Evolutionary conservation across 2,329 filamentous ascomycete species (phyloP).

Genomic region (Cephalotrichum gorgonifer): DNA sequence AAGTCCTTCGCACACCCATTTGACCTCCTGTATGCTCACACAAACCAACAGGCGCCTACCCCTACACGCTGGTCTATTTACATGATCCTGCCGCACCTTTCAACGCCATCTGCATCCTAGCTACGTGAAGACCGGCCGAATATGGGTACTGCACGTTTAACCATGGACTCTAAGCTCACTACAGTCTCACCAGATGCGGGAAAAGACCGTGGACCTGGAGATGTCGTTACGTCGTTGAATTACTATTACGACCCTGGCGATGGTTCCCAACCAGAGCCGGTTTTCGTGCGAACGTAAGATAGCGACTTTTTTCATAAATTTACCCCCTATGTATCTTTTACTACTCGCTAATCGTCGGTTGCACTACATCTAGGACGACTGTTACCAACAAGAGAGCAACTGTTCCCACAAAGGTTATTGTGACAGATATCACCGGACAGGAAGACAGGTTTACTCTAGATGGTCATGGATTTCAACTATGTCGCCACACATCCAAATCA

Average conservation of each 20-base stretch:
- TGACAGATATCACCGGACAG: constrained; percentile 26
- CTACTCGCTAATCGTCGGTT: not conserved
- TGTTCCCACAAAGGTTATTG: constrained; percentile 7
- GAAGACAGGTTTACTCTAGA: constrained; percentile 29
- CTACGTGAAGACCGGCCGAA: too few relatives aligned
- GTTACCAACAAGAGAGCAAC: constrained; percentile 3
- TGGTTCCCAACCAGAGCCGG: constrained; percentile 25
- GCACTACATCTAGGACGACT: not conserved
- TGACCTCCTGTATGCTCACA: too few relatives aligned
- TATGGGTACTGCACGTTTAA: too few relatives aligned
- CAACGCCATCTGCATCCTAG: too few relatives aligned
- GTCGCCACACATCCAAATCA: constrained; percentile 15
- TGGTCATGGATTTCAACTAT: constrained; percentile 28
- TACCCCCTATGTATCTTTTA: not conserved
- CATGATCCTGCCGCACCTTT: too few relatives aligned
- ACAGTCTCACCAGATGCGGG: not conserved
- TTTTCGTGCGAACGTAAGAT: constrained; percentile 16
- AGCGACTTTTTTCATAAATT: not conserved
- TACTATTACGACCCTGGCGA: constrained; percentile 30
- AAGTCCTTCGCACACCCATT: too few relatives aligned
- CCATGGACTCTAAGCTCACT: too few relatives aligned
- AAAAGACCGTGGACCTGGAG: not conserved
- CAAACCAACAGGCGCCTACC: too few relatives aligned
- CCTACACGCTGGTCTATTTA: too few relatives aligned
- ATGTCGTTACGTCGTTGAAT: constrained; percentile 25